Evolutionary conservation across 371 early-diverging fungal species (phyloP).

Genomic region (Saksenaea vasiformis): DNA sequence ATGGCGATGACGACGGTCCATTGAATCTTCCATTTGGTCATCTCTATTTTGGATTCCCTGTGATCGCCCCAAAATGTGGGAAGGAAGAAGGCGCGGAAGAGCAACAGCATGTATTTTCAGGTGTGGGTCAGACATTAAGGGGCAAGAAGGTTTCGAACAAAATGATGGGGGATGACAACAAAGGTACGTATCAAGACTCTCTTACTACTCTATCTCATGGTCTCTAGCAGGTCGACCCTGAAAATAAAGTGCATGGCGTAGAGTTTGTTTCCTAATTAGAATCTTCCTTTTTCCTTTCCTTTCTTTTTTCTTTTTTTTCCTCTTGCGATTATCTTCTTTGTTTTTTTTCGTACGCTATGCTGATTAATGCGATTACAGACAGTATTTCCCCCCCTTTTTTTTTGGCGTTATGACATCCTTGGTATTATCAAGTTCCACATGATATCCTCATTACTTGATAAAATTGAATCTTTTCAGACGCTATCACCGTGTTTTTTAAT

Average conservation of each 20-base stretch:
- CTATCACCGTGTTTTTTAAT: too few relatives aligned
- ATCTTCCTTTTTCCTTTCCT: too few relatives aligned
- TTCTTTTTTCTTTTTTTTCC: too few relatives aligned
- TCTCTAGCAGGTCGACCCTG: background rate
- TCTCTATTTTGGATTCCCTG: slow-evolving; percentile 86
- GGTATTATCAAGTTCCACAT: too few relatives aligned
- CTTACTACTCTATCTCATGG: background rate
- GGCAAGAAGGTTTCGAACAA: slow-evolving; percentile 23
- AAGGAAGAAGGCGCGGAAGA: slow-evolving; percentile 21
- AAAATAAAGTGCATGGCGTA: background rate
- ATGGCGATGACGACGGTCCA: slow-evolving; percentile 69
- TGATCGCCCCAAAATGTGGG: slow-evolving; percentile 46
- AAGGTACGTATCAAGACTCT: background rate
- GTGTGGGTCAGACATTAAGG: slow-evolving; percentile 44
- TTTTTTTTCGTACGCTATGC: too few relatives aligned
- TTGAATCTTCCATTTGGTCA: slow-evolving; percentile 87
- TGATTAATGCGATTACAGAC: too few relatives aligned
- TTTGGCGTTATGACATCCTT: too few relatives aligned
- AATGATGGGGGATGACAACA: background rate
- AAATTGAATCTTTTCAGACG: background rate
- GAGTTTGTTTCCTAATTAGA: background rate
- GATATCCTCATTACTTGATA: too few relatives aligned
- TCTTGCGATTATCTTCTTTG: too few relatives aligned
- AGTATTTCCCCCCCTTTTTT: too few relatives aligned
- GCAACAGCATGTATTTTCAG: slow-evolving; percentile 21